Conservation (phyloP, 2,329 filamentous ascomycete genomes). For the Colletotrichum costaricense region DNA sequence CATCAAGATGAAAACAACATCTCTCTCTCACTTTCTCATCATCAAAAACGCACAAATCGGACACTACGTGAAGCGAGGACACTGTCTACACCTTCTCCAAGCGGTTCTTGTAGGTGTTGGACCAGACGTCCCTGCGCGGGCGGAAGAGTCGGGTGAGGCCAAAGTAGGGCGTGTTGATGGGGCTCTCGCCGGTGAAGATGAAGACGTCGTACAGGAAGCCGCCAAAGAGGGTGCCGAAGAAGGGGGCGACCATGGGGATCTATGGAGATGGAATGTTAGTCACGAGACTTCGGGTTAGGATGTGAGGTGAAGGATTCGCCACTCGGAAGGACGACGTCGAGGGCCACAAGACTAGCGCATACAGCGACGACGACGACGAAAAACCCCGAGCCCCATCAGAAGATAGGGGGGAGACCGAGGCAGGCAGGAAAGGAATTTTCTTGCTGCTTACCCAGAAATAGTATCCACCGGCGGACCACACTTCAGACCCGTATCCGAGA, state of each 20-base stretch:
- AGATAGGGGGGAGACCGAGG: not conserved
- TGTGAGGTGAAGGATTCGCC: not conserved
- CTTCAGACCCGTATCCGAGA: slow-evolving; percentile 74
- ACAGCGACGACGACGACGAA: not conserved
- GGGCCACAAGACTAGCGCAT: no score
- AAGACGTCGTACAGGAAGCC: slow-evolving; percentile 76
- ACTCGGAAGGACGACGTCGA: not conserved
- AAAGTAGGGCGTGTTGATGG: slow-evolving; percentile 75
- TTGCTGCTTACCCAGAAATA: slow-evolving; percentile 75
- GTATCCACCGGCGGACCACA: slow-evolving; percentile 75
- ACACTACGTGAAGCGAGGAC: not conserved
- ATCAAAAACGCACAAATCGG: not conserved
- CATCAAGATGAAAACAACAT: not conserved
- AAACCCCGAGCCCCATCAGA: not conserved
- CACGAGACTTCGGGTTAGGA: not conserved
- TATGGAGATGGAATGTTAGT: slow-evolving; percentile 42
- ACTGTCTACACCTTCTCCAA: slow-evolving; percentile 11
- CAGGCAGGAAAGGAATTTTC: not conserved
- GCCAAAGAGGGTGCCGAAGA: slow-evolving; percentile 72
- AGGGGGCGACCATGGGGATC: slow-evolving; percentile 80
- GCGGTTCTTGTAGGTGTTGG: slow-evolving; percentile 34
- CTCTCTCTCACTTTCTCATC: not conserved
- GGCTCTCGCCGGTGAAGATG: slow-evolving; percentile 77
- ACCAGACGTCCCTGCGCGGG: slow-evolving; percentile 47
- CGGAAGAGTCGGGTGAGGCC: slow-evolving; percentile 66